Conservation (phyloP, 257 asterid genomes). For the Striga asiatica region DNA sequence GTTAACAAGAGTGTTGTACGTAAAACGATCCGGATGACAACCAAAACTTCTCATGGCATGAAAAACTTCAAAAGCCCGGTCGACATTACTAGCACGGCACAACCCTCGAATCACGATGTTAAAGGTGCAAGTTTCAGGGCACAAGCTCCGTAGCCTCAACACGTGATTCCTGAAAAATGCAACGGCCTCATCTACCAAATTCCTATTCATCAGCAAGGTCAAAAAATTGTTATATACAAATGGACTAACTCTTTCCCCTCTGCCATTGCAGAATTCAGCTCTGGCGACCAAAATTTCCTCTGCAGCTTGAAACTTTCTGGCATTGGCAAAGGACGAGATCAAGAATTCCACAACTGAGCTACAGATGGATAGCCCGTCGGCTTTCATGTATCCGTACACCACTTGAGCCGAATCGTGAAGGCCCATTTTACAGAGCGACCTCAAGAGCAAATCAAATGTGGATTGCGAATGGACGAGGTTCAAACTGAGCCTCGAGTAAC, state of each 20-base stretch:
- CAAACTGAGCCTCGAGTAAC: conserved; percentile 47
- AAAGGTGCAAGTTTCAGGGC: conserved; percentile 56
- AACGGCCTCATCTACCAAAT: conserved; percentile 58
- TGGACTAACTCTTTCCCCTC: conserved; percentile 32
- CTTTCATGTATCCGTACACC: conserved; percentile 43
- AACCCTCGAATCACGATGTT: conserved; percentile 70
- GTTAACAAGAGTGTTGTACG: conserved; percentile 55
- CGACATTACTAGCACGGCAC: conserved; percentile 51
- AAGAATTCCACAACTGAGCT: conserved; percentile 28
- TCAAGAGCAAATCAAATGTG: conserved; percentile 45
- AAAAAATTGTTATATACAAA: conserved; percentile 53
- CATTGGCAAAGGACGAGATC: conserved; percentile 41
- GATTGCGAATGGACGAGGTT: conserved; percentile 38
- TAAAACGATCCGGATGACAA: conserved; percentile 52
- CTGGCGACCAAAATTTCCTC: conserved; percentile 54
- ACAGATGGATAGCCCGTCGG: conserved; percentile 44
- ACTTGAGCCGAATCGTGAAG: conserved; percentile 39
- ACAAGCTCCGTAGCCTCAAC: conserved; percentile 41
- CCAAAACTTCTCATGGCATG: conserved; percentile 43
- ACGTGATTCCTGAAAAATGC: conserved; percentile 45
- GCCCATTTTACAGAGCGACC: conserved; percentile 53
- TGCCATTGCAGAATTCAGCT: conserved; percentile 35
- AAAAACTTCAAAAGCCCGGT: conserved; percentile 56
- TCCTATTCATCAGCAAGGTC: conserved; percentile 40
- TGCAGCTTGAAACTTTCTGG: conserved; percentile 43